Evolutionary conservation across 1,284 basidiomycete genomes (phyloP).

Genomic region (Cryptococcus depauperatus): DNA sequence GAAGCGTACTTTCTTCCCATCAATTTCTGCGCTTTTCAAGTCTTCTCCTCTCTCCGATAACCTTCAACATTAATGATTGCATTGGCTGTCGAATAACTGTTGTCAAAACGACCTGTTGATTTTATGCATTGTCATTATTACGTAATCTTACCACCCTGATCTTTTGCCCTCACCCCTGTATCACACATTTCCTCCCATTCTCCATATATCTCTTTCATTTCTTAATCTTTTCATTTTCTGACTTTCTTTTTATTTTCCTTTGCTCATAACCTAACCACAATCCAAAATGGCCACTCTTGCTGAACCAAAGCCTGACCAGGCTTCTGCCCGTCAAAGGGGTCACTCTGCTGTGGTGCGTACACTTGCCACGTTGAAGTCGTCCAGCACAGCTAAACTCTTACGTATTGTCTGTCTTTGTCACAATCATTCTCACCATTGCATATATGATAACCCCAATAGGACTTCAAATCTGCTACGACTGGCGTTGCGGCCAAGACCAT

Average conservation of each 20-base stretch:
- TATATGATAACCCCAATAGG: conserved; percentile 19
- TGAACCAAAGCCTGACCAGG: conserved; percentile 15
- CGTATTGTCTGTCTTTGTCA: conserved; percentile 1
- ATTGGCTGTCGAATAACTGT: too few relatives aligned
- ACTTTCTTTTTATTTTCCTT: neutral
- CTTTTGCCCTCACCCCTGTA: neutral
- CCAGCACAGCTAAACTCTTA: neutral
- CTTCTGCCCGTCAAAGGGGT: conserved; percentile 39
- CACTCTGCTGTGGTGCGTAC: conserved; percentile 45
- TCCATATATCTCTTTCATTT: conserved; percentile 3
- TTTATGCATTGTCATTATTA: too few relatives aligned
- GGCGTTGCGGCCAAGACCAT: conserved; percentile 95
- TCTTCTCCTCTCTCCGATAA: too few relatives aligned
- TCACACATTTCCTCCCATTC: neutral
- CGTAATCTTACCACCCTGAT: too few relatives aligned
- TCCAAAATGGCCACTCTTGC: conserved; percentile 17
- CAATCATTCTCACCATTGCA: neutral
- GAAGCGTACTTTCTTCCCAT: too few relatives aligned
- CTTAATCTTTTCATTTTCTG: neutral
- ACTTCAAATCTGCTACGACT: conserved; percentile 97
- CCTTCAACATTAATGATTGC: too few relatives aligned
- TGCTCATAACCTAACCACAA: neutral
- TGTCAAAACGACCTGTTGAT: too few relatives aligned
- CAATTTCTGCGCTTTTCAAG: too few relatives aligned
- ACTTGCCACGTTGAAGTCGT: neutral